Evolutionary conservation across 2,329 filamentous ascomycete genomes (phyloP), one percentile per base, ranked within the genome.

Genomic region (Escovopsis weberi): DNA sequence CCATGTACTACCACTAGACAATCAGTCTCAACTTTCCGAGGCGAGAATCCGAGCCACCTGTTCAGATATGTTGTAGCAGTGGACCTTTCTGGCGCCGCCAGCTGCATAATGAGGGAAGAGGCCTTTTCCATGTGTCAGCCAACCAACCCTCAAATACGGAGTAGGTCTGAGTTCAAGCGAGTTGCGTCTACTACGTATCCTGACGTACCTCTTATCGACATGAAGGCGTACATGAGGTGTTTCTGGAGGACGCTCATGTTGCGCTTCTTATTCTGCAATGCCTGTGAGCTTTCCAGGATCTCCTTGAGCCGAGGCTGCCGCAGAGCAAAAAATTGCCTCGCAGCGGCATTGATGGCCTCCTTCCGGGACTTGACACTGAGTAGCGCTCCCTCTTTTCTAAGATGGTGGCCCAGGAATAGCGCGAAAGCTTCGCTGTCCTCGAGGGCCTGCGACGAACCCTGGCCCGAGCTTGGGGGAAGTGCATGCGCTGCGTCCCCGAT

Each of bases 401-500:
- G 26, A 19, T 49, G 37, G 39, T 52, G 48, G 7, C 41, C 26
- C 4, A 52, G 39, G 12, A 52, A 43, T 6, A 51, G 39, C 1
- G 41, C 37, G 33, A 52, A 45, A 2, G 48, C 43, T 33, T 51
- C 50, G 6, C 42, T 46, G 19, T 52, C 50, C 23, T 52, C 50
- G 9, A 52, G 23, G 2, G 50, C 50, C 23, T 52, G 50, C 1
- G 49, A 51, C 4, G 46, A 39, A 1, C 50, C 50, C 32, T 52
- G 50, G 4, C 49, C 49, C 15, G 49, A 51, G 2, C 46, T 50
- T 6, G 50, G 35, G 0, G 50, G 50, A 5, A 52, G 41, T 3
- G 50, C 48, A 43, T 52, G 50, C 8, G 50, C 50, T 7, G 50
- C 50, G 15, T 52, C 50, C 11, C 50, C 50, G 12, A 52, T 19